phyloP scores from a whole-genome alignment of 164 flowering plant genomes.

The Akebia trifoliata region DNA sequence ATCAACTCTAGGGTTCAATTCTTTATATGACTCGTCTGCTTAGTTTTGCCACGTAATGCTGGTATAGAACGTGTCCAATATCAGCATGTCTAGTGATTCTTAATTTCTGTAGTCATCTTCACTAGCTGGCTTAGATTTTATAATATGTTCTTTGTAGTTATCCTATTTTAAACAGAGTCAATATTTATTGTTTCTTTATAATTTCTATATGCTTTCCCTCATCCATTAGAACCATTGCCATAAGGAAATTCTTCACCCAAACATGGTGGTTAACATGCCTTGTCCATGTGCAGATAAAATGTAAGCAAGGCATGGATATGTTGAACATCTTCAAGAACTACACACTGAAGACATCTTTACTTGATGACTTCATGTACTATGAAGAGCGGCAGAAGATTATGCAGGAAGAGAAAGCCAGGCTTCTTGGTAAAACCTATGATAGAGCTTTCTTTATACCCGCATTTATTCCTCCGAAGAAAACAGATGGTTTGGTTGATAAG shows the following conservation, averaged over 20 bases:
- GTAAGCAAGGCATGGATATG: conserved; percentile 68
- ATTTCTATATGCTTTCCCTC: too few relatives aligned
- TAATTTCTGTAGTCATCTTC: too few relatives aligned
- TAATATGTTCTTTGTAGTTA: too few relatives aligned
- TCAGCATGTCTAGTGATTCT: too few relatives aligned
- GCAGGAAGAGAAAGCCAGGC: conserved; percentile 55
- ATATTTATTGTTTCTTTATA: too few relatives aligned
- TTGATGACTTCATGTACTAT: conserved; percentile 71
- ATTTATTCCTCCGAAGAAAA: conserved; percentile 35
- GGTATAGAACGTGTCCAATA: too few relatives aligned
- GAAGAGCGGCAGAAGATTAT: conserved; percentile 60
- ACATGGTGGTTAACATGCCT: conserved; percentile 6
- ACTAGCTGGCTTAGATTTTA: too few relatives aligned
- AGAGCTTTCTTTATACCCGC: conserved; percentile 31
- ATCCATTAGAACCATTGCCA: background rate
- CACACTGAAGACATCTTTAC: conserved; percentile 43
- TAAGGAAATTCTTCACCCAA: background rate
- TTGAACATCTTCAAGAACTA: conserved; percentile 60
- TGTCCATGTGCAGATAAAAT: conserved; percentile 44
- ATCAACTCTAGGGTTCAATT: too few relatives aligned
- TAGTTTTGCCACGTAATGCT: too few relatives aligned
- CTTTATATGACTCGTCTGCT: too few relatives aligned
- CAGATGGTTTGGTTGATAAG: conserved; percentile 16
- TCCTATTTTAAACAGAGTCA: too few relatives aligned
- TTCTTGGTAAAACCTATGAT: conserved; percentile 34